Percentiles rank a stretch among this genome's conserved stretches.
Conservation (phyloP, 2,329 filamentous ascomycete species). For the Botryotinia globosa region DNA sequence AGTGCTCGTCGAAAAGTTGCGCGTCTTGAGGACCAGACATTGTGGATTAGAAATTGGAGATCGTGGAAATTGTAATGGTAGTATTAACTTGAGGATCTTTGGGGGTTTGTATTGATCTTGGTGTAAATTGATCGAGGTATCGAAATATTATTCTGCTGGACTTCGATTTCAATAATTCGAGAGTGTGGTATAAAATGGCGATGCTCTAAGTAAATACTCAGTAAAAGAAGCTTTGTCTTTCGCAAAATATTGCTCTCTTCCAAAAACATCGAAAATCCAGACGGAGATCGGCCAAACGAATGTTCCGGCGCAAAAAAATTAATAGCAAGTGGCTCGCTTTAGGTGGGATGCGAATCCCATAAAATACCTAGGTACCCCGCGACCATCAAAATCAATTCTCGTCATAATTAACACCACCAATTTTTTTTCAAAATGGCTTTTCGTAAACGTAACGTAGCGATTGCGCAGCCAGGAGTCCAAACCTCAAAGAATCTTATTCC, state of each 20-base stretch:
- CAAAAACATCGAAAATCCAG: conserved; percentile 13
- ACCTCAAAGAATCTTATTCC: background rate
- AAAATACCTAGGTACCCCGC: conserved; percentile 8
- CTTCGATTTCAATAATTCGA: background rate
- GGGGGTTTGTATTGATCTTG: background rate
- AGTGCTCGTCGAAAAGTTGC: conserved; percentile 89
- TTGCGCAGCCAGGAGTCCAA: conserved; percentile 39
- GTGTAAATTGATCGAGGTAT: background rate
- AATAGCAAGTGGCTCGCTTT: background rate
- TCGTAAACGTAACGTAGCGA: conserved; percentile 62
- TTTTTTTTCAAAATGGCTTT: conserved; percentile 54
- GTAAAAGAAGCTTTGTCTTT: conserved; percentile 11
- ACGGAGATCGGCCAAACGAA: conserved; percentile 6
- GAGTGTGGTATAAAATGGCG: conserved; percentile 15
- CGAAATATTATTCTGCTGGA: background rate
- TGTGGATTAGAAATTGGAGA: conserved; percentile 73
- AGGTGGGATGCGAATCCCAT: background rate
- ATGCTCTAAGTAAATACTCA: background rate
- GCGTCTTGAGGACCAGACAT: conserved; percentile 69
- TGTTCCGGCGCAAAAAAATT: conserved; percentile 12
- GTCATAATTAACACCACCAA: conserved; percentile 4
- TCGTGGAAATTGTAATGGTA: conserved; percentile 27
- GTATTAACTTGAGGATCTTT: background rate
- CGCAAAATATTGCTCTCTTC: conserved; percentile 12
- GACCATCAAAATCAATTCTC: conserved; percentile 1